Evolutionary conservation across 2,329 filamentous ascomycete species (phyloP), one percentile per base, ranked within the genome.

Genomic region (Pestalotiopsis sp.): DNA sequence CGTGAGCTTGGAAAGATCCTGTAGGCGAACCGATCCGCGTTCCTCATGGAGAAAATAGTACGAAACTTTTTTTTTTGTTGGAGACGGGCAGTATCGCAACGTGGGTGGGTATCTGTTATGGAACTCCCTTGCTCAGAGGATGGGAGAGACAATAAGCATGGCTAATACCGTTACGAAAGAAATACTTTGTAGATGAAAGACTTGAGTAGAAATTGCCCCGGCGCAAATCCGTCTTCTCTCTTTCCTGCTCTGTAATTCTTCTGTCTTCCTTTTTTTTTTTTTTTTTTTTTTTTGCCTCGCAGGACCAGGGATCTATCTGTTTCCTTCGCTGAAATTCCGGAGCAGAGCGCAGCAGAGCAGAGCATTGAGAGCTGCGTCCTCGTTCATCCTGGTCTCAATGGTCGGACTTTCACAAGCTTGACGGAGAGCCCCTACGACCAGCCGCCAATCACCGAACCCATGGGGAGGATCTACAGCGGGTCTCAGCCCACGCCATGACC

Each of bases 401-500:
- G 25, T 39, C 59, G 59, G 57, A 27, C 59, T 62, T 36, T 62
- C 59, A 62, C 59, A 62, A 62, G 59, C 59, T 62, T 62, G 23
- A 52, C 45, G 57, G 57, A 59, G 14, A n/a, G 27, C 57, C 57
- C 27, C 57, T 27, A 59, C 12, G 57, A 17, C 57, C 23, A 59
- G 17, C 23, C 27, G 57, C 57, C 57, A 59, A 59, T 59, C 57
- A 59, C 57, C 57, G 57, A 59, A 59, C 57, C 27, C 27, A 59
- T 27, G 57, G 57, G 20, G 20, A 59, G 57, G 23, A 27, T 59
- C 27, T 36, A 59, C 23, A 27, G 57, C 23, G 57, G 57, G 23
- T 27, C 57, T 59, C 57, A 59, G 57, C 23, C 57, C 25, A 13
- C 23, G 57, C 57, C 45, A 17, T 52, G 27, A n/a, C 57, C 59